Base-by-base conservation (phyloP, 345 rosid genomes). In the Eutrema heterophyllum region DNA sequence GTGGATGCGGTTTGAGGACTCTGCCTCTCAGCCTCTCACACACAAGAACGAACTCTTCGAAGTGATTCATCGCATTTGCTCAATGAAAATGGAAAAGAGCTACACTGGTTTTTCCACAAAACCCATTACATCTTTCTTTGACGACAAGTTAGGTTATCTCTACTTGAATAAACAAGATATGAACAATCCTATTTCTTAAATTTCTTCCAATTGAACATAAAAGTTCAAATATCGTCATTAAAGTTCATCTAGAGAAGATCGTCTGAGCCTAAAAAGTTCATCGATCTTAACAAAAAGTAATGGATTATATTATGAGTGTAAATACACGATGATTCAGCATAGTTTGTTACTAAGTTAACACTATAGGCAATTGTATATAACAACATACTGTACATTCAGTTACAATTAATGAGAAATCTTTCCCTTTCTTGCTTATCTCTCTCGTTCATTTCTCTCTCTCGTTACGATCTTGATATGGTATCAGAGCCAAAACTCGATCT, bases 1-100 rank as follows among this genome's bases (percentile, higher is more conserved):
- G 96, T 89, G 98, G 98, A 83, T 92, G 91, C 86, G 80, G 4
- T 53, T 86, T 6, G 91, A 88, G 75, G 92, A 88, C 74, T 92
- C 79, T 60, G 96, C 89, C 56, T 78, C 87, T 61, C 94, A 92
- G 72, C 94, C 94, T 63, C 67, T 82, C 5, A 78, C 76, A 40
- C 81, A 82, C 52, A 81, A 84, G 81, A 78, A 83, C 48, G 86
- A 79, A 0, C 75, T 87, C 48, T 85, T 84, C 78, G 74, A 77
- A 73, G 79, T 61, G 60, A 80, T 83, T 18, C 79, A 70, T 13
- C 61, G 74, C 27, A 63, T 89, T 69, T 88, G 89, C 83, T 57
- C 78, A 32, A 79, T 82, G 48, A 89, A 90, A 80, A 54, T 72
- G 60, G 85, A 78, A 63, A 72, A 69, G 8, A 64, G 66, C 58